phyloP scores from a whole-genome alignment of 768 basidiomycete species.

The Termitomyces sp. region DNA sequence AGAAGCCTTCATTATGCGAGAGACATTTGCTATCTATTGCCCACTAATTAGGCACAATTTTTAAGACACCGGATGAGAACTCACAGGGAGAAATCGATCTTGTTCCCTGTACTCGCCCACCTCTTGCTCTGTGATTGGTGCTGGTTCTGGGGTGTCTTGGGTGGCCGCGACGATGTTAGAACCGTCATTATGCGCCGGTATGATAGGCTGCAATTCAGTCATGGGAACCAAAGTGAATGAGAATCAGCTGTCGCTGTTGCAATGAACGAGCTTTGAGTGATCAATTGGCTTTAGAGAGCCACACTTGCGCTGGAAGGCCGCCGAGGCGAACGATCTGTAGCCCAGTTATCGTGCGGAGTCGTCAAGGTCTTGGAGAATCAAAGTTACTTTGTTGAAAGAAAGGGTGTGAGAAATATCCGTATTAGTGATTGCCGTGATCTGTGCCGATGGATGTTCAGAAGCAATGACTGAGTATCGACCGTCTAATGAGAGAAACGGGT shows the following conservation, averaged over 20 bases:
- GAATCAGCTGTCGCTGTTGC: not conserved
- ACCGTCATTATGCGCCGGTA: constrained; percentile 34
- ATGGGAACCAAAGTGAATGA: constrained; percentile 7
- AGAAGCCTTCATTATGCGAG: constrained; percentile 92
- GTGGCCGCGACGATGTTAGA: constrained; percentile 24
- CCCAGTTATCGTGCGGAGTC: not conserved
- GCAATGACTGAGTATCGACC: too few relatives aligned
- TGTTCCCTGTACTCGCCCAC: constrained; percentile 94
- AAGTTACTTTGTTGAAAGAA: constrained; percentile 1
- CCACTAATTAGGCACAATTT: not conserved
- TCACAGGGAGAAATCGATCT: constrained; percentile 89
- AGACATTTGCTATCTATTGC: constrained; percentile 93
- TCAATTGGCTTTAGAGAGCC: constrained; percentile 1
- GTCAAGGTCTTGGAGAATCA: not conserved
- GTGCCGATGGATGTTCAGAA: not conserved
- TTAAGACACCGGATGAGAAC: constrained; percentile 17
- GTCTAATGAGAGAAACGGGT: not conserved
- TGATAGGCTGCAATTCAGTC: constrained; percentile 37
- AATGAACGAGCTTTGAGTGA: not conserved
- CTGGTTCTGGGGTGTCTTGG: constrained; percentile 47
- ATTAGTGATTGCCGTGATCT: not conserved
- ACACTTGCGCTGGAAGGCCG: constrained; percentile 4
- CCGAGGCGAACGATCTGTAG: not conserved
- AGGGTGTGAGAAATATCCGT: constrained; percentile 2
- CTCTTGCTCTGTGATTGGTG: constrained; percentile 86